Conservation (phyloP, 306 rosid genomes). For the Purshia tridentata region DNA sequence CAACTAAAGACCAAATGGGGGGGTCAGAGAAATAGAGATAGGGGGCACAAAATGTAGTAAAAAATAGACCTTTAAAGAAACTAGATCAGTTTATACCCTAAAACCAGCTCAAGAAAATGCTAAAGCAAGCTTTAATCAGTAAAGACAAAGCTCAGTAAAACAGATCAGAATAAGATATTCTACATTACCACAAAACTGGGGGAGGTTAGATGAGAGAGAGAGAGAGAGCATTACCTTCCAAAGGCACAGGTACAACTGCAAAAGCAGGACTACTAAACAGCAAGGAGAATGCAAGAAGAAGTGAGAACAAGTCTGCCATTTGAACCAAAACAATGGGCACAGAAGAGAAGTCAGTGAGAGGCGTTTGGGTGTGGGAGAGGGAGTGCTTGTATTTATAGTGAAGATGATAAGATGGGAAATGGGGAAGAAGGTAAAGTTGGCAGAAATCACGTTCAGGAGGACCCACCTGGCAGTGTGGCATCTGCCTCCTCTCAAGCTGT, state of each 20-base stretch:
- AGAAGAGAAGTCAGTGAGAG: not conserved
- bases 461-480: not conserved
- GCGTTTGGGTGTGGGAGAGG: slow-evolving; percentile 25
- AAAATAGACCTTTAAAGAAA: not conserved
- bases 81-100: not conserved
- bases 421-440: slow-evolving; percentile 23
- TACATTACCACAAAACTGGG: slow-evolving; percentile 16
- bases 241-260: slow-evolving; percentile 33
- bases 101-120: not conserved
- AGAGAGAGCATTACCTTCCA: slow-evolving; percentile 54
- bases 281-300: slow-evolving; percentile 35
- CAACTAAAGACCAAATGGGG: not conserved
- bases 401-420: slow-evolving; percentile 13
- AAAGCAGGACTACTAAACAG: slow-evolving; percentile 44
- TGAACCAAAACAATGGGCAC: slow-evolving; percentile 1
- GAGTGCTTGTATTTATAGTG: slow-evolving; percentile 34
- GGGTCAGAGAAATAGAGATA: not conserved
- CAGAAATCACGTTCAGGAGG: slow-evolving; percentile 49
- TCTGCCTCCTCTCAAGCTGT: not conserved
- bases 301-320: slow-evolving; percentile 46
- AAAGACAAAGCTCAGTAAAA: slow-evolving; percentile 7
- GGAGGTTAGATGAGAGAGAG: slow-evolving; percentile 3
- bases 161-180: slow-evolving; percentile 18
- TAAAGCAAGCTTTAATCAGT: not conserved
- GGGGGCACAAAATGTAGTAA: not conserved